Evolutionary conservation across 169 alveolate species (phyloP), one percentile per base, ranked within the genome.

Genomic region (Plasmodium knowlesi): DNA sequence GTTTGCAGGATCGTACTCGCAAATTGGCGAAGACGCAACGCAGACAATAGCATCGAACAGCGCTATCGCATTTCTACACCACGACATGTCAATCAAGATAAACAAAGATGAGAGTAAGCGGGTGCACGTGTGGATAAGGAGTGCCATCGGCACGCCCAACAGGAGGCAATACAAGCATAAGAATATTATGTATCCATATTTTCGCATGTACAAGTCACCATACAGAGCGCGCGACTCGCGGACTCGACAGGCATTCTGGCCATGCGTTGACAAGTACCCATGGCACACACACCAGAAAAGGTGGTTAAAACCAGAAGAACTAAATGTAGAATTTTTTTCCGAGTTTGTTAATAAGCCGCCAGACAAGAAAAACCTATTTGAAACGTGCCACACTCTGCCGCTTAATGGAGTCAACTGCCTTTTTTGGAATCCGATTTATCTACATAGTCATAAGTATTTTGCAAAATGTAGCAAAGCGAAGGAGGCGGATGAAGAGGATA

Each of bases 211-310:
- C 78, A 96, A 95, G 88, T 96, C 97, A 2, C 96, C 96, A 57
- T 96, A 96, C 90, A 84, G 97, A 43, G 97, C 97, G 16, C 70
- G 97, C 1, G 96, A 96, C 67, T 93, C 97, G 34, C 74, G 97
- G 53, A 96, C 97, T 5, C 97, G 93, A 34, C 85, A 86, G 30
- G 93, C 93, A 14, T 96, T 86, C 95, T 95, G 97, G 97, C 97
- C 97, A 25, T 86, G 70, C 30, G 95, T 96, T 41, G 97, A 96
- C 70, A 96, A 96, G 41, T 95, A 96, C 82, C 97, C 97, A 4
- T 96, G 97, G 97, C 97, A 96, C 74, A 94, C 97, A 2, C 97
- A 96, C 41, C 97, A 96, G 67, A 96, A 96, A 61, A 92, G 97
- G 70, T 96, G 94, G 85, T 91, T 94, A 6, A 71, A 74, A 54